Evolutionary conservation across 768 basidiomycete genomes (phyloP), one percentile per base, ranked within the genome.

Genomic region (Rhizopogon vinicolor): DNA sequence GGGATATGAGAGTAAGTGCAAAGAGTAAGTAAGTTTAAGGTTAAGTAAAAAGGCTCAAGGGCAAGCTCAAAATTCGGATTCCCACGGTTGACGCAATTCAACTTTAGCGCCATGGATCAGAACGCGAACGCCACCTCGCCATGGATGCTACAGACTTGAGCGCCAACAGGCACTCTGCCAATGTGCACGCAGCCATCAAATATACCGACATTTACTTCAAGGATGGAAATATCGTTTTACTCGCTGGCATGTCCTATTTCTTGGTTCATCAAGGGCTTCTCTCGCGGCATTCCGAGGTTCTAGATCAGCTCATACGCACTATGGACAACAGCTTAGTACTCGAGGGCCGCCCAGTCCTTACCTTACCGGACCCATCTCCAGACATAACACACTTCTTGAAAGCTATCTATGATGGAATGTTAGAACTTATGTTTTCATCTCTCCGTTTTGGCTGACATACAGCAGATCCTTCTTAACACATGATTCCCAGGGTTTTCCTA

Each of bases 361-460:
- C 73, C 28, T 70, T 89, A 1, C 69, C 79, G 28, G 85, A 89
- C 52, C 55, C 78, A 1, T 67, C 87, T 13, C 75, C 78, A 54
- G 84, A 86, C 55, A 70, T 89, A 58, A 76, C 73, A 22, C 68
- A 74, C 56, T 84, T 91, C 60, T 68, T 91, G 18, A 72, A 77
- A 29, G 83, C 85, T 4, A 60, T 91, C 14, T 91, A 89, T 60
- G 88, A 89, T 59, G 86, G 86, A 63, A 74, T 83, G 86, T 88
- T 64, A 63, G 86, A 73, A 29, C 14, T 28, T 59, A 8, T 29
- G 33, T 31, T 5, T 53, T 48, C n/a, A 9, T 42, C 4, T 44
- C 46, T 46, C 48, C 10, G 40, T n/a, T 57, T 42, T 57, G 44
- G 62, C 53, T 67, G 51, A 53, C 65, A 1, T 58, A 31, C 55